Percentiles rank a stretch among this genome's conserved stretches.
phyloP scores from a whole-genome alignment of 148 eudicot species.

The Fallopia convolvulus region DNA sequence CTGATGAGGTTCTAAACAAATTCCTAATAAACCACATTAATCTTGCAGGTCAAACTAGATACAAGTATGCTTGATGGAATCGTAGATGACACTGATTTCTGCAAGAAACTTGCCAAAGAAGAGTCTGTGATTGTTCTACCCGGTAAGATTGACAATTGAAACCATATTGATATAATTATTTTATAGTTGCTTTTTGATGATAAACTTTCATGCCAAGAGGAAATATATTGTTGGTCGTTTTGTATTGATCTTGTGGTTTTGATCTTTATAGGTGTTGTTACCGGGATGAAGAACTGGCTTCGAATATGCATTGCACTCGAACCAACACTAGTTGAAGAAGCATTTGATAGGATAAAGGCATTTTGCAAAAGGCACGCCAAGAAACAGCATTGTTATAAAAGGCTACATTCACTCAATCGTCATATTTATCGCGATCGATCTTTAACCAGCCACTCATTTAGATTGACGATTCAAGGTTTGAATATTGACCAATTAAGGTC shows the following conservation, averaged over 20 bases:
- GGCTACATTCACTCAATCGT: too few relatives aligned
- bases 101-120: slow-evolving; percentile 28
- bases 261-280: neutral
- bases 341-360: neutral
- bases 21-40: neutral
- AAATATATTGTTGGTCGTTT: too few relatives aligned
- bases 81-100: slow-evolving; percentile 29
- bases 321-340: neutral
- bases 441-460: too few relatives aligned
- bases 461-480: too few relatives aligned
- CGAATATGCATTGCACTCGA: neutral
- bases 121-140: slow-evolving; percentile 25
- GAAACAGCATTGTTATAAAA: neutral
- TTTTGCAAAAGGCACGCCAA: neutral
- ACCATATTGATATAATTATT: too few relatives aligned
- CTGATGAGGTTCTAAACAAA: too few relatives aligned
- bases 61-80: slow-evolving; percentile 17
- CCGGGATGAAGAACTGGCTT: neutral
- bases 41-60: slow-evolving; percentile 21
- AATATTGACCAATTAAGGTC: too few relatives aligned
- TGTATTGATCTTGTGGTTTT: neutral
- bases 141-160: slow-evolving; percentile 12
- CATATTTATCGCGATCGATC: too few relatives aligned
- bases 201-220: too few relatives aligned
- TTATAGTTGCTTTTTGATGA: too few relatives aligned